Evolutionary conservation across 2,329 filamentous ascomycete species (phyloP), one percentile per base, ranked within the genome.

Genomic region (Botrytis cinerea): DNA sequence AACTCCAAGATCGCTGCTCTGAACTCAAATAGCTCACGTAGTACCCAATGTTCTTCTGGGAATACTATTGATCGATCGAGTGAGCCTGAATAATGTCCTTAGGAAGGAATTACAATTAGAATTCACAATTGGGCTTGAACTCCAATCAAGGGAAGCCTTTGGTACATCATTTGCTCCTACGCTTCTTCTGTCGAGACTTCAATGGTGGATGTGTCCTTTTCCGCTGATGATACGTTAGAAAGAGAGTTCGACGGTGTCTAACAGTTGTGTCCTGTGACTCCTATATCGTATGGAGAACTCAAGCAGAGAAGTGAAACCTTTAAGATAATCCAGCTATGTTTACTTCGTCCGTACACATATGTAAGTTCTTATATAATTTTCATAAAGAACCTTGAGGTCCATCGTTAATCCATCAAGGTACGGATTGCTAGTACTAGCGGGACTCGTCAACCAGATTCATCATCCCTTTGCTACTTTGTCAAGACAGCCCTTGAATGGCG

Each of bases 331-430:
- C 48, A 14, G 12, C 25, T 25, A 43, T 25, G n/a, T 43, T 25
- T 14, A 9, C 7, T 28, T 25, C 20, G 20, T 43, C 40, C 61
- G n/a, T 22, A n/a, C 20, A n/a, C 4, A 60, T 35, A 60, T 43
- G 16, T 62, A 57, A 4, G n/a, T 57, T 28, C n/a, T 28, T 57
- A 32, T 57, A 57, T 57, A 2, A 28, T 62, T 5, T 62, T 62
- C 60, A 62, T 18, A 62, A 62, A 62, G 38, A 62, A 43, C 60
- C 60, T 62, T 43, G 60, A 43, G 38, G 60, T 28, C 60, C 25
- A 62, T 62, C 60, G n/a, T 43, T 43, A 28, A 28, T 62, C 35
- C 28, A 20, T 63, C 60, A 43, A 43, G 60, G 38, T 28, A 10
- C 18, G 10, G 35, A 22, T 61, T 25, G 25, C 22, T 25, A 61